Percentiles rank a stretch among this genome's conserved stretches.
Conservation (phyloP, 176 grass and related monocot species). For the Canna indica region DNA sequence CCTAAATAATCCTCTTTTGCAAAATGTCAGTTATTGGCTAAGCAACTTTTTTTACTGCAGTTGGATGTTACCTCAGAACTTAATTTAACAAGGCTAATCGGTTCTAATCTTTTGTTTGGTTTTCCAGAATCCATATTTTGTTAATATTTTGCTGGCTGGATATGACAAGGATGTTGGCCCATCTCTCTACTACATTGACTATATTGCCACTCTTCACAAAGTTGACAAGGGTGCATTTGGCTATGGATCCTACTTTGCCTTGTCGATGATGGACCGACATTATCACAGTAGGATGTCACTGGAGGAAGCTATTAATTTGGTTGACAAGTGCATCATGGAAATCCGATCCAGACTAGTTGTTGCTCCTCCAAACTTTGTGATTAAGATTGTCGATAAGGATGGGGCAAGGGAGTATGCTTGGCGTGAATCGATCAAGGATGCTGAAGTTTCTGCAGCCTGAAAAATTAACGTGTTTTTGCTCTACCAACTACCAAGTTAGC, state of each 20-base stretch:
- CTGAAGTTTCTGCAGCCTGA: background rate
- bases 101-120: background rate
- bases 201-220: slow-evolving; percentile 84
- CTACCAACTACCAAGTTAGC: background rate
- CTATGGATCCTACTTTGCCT: slow-evolving; percentile 61
- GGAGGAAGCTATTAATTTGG: slow-evolving; percentile 62
- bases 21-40: background rate
- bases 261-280: slow-evolving; percentile 74
- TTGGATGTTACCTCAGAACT: background rate
- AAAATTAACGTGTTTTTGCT: background rate
- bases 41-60: background rate
- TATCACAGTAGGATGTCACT: slow-evolving; percentile 66
- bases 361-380: slow-evolving; percentile 77
- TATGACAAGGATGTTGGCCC: slow-evolving; percentile 66
- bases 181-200: slow-evolving; percentile 92
- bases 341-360: slow-evolving; percentile 68
- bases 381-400: slow-evolving; percentile 45
- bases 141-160: slow-evolving; percentile 76
- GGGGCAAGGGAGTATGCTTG: slow-evolving; percentile 37
- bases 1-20: background rate
- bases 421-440: slow-evolving; percentile 49
- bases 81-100: too few relatives aligned
- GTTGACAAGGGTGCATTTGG: slow-evolving; percentile 91
- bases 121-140: slow-evolving; percentile 68
- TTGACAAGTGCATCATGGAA: slow-evolving; percentile 80